phyloP scores from a whole-genome alignment of 2,329 filamentous ascomycete species.

The Trichoderma citrinoviride region DNA sequence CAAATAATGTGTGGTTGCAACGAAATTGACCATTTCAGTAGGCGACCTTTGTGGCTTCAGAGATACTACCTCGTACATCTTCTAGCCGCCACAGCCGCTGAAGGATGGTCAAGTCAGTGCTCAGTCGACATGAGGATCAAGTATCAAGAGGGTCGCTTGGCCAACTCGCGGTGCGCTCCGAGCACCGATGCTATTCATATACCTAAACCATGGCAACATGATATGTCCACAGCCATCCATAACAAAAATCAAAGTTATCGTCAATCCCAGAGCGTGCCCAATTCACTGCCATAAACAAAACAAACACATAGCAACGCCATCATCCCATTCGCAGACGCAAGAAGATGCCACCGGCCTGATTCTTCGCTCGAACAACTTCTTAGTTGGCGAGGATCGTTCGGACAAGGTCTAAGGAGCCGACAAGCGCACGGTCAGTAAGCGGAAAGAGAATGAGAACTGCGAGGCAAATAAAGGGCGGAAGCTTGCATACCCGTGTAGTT shows the following conservation, averaged over 20 bases:
- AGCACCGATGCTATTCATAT: slow-evolving; percentile 15
- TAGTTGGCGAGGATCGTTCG: slow-evolving; percentile 85
- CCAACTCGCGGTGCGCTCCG: not conserved
- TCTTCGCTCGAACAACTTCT: slow-evolving; percentile 17
- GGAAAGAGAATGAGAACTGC: too few species aligned
- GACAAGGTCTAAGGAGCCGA: slow-evolving; percentile 63
- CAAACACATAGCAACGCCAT: slow-evolving; percentile 32
- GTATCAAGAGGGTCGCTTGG: not conserved
- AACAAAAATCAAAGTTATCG: not conserved
- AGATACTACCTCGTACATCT: not conserved
- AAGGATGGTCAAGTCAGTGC: not conserved
- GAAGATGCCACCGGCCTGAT: slow-evolving; percentile 23
- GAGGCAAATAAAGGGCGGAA: too few species aligned
- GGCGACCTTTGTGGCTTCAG: too few species aligned
- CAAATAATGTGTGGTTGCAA: not conserved
- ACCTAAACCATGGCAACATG: slow-evolving; percentile 6
- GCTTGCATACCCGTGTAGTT: slow-evolving; percentile 92
- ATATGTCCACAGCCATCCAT: slow-evolving; percentile 12
- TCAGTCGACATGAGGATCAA: not conserved
- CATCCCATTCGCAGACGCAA: slow-evolving; percentile 36
- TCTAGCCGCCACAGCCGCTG: too few species aligned
- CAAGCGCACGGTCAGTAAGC: slow-evolving; percentile 15
- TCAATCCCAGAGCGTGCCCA: slow-evolving; percentile 21
- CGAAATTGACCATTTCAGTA: too few species aligned
- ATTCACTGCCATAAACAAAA: slow-evolving; percentile 22